Base-by-base conservation (phyloP, 176 grass and related monocot species). In the Oryza punctata region DNA sequence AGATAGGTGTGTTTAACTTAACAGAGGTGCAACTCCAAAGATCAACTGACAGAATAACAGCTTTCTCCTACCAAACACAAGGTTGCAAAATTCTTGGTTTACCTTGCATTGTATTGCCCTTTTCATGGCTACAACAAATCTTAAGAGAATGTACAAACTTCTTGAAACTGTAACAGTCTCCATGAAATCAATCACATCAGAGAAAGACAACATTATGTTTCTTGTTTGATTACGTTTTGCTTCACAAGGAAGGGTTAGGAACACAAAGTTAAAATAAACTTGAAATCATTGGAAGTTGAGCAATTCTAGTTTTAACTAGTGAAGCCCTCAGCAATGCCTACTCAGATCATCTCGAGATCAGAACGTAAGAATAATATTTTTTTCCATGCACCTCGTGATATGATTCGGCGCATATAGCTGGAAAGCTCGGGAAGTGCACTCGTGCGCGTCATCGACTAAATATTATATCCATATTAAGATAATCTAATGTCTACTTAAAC, bases 381-480 rank as follows among this genome's bases (percentile, higher is more conserved):
- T 84, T 67, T 76, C 65, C 80, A 78, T 21, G 76, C 63, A 60
- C 84, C 90, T 89, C 81, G 63, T 89, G 93, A 95, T 79, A 84
- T 93, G 88, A 91, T 93, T 89, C 85, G 66, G 69, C 77, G 59
- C 69, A 83, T 82, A 93, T 88, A 94, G 85, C 89, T 97, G 89
- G 85, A 94, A 90, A 90, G 87, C 91, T 97, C 76, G 89, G 94
- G 89, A 97, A 94, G 71, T 85, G 94, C 94, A 94, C 89, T 97
- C 89, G 91, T 97, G 91, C 84, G 91, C 78, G 26, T 90, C 94
- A 91, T 91, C 82, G 70, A 67, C 80, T 77, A 70, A 77, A 73
- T 91, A 85, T 96, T 88, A 82, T 91, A 91, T 81, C n/a, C 32
- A 52, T 63, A 85, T 80, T 59, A 46, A 73, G 64, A 63, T 88